Conservation (phyloP, 2,329 filamentous ascomycete genomes). For the Fusarium dimerum region DNA sequence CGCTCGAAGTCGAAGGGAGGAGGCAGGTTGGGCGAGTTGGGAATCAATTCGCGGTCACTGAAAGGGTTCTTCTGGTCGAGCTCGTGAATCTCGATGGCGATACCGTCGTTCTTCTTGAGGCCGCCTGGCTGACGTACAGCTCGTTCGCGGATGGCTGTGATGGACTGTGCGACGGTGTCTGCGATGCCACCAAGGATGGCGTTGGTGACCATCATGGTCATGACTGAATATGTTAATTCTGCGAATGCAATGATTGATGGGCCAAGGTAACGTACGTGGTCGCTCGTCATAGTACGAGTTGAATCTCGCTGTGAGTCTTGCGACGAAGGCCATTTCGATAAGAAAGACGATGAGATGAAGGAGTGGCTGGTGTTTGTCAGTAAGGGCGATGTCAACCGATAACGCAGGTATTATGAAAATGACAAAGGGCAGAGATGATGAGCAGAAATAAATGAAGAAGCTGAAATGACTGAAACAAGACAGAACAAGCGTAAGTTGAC, state of each 20-base stretch:
- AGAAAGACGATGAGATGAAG: constrained; percentile 83
- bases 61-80: constrained; percentile 78
- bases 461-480: background rate
- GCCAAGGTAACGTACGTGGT: constrained; percentile 60
- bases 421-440: constrained; percentile 5
- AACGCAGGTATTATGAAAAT: constrained; percentile 6
- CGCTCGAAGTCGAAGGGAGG: constrained; percentile 95
- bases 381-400: constrained; percentile 18
- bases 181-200: constrained; percentile 92
- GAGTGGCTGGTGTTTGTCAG: constrained; percentile 65
- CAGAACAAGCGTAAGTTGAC: background rate
- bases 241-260: no score
- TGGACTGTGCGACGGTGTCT: constrained; percentile 91
- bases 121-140: constrained; percentile 64
- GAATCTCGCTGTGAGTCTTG: constrained; percentile 81
- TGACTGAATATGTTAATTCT: constrained; percentile 52
- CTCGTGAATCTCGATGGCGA: constrained; percentile 87
- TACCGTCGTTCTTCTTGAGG: constrained; percentile 63
- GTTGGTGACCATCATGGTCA: constrained; percentile 99
- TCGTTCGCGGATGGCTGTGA: constrained; percentile 77
- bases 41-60: constrained; percentile 65
- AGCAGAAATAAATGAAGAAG: background rate
- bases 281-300: constrained; percentile 92
- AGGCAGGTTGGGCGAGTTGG: constrained; percentile 61
- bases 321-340: constrained; percentile 84